Percentiles rank a stretch among this genome's conserved stretches.
Evolutionary conservation across 495 filamentous ascomycete genomes (phyloP).

Genomic region (Coniosporium apollinis): DNA sequence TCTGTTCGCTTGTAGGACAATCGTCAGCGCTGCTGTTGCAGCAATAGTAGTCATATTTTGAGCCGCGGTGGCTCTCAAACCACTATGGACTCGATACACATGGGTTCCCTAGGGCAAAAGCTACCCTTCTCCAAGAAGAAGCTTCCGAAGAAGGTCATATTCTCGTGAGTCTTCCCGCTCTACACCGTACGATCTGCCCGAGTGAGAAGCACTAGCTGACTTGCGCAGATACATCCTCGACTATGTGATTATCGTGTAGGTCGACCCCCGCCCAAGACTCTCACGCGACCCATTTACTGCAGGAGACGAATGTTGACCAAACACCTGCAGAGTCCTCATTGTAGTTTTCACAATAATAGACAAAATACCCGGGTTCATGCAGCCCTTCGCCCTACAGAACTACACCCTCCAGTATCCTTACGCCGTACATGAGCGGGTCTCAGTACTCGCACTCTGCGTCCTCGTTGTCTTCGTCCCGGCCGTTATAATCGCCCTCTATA

Average conservation of each 20-base stretch:
- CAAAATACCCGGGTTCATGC: slow-evolving; percentile 38
- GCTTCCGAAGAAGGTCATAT: slow-evolving; percentile 32
- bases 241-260: slow-evolving; percentile 50
- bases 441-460: slow-evolving; percentile 37
- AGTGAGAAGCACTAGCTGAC: slow-evolving; percentile 4
- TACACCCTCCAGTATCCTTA: slow-evolving; percentile 55
- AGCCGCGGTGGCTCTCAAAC: no score
- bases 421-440: slow-evolving; percentile 55
- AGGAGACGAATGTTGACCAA: neutral
- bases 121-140: slow-evolving; percentile 37
- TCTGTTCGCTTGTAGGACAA: no score
- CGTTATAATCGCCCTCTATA: slow-evolving; percentile 51
- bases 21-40: no score
- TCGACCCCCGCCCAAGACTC: slow-evolving; percentile 11
- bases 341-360: slow-evolving; percentile 37
- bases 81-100: no score
- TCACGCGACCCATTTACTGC: neutral
- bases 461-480: slow-evolving; percentile 43
- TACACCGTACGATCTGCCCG: slow-evolving; percentile 1
- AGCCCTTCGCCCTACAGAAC: slow-evolving; percentile 42
- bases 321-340: slow-evolving; percentile 30
- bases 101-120: no score
- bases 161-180: slow-evolving; percentile 29
- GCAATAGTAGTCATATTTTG: no score
- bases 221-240: slow-evolving; percentile 45